Percentiles rank a stretch among this genome's conserved stretches.
These are phyloP conservation scores for Colletotrichum somersetense DNA, from an alignment of 2,329 filamentous ascomycete genomes.

Conservation along the genomic window DNA sequence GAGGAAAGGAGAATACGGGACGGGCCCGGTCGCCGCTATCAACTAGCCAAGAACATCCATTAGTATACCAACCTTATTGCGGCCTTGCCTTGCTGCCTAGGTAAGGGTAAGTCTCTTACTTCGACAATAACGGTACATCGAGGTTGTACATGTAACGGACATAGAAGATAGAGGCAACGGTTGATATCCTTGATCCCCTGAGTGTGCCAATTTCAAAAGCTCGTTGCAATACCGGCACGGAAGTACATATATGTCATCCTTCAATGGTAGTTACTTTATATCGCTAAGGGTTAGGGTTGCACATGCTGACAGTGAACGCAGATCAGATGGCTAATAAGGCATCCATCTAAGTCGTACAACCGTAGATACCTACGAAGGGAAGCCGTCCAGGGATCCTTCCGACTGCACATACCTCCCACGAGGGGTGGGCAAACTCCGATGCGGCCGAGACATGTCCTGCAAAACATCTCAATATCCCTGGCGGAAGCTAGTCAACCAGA, in stretches of 20 bases:
- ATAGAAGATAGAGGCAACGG: not conserved
- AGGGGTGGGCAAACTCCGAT: constrained; percentile 7
- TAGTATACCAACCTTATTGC: not conserved
- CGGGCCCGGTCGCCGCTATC: constrained; percentile 11
- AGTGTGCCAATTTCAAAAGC: too few relatives aligned
- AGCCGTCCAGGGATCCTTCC: not conserved
- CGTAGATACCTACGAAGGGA: not conserved
- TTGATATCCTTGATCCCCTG: not conserved
- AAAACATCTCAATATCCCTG: constrained; percentile 9
- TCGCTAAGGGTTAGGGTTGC: constrained; percentile 32
- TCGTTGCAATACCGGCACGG: not conserved
- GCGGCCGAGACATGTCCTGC: constrained; percentile 31
- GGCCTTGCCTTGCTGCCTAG: not conserved
- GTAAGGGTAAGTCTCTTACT: not conserved
- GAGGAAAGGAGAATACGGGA: constrained; percentile 2
- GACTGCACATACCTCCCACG: not conserved
- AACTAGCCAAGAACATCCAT: not conserved
- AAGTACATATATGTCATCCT: not conserved
- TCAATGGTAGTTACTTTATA: not conserved
- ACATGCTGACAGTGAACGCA: not conserved
- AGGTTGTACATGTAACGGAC: not conserved
- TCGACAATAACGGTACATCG: not conserved
- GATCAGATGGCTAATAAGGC: not conserved
- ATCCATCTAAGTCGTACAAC: not conserved
- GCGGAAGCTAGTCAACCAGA: constrained; percentile 26